phyloP scores from a whole-genome alignment of 108 stramenopile genomes.

The Fragilariopsis cylindrus region DNA sequence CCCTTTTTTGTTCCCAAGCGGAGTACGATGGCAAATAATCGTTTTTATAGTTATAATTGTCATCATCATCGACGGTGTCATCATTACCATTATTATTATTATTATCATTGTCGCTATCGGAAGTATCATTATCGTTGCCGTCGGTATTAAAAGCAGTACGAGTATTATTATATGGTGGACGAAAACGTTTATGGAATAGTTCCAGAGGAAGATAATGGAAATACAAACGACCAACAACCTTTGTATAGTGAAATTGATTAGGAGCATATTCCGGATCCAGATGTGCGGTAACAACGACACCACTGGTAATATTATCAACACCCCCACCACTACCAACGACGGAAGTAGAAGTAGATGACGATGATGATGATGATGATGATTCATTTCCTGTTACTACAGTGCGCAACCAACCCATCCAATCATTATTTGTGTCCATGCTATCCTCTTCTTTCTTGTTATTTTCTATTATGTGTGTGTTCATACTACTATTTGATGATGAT shows the following conservation, averaged over 20 bases:
- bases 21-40: background rate
- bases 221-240: constrained; percentile 25
- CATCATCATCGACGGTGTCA: background rate
- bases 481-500: background rate
- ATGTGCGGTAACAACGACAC: constrained; percentile 18
- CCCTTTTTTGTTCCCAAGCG: background rate
- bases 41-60: background rate
- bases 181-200: background rate
- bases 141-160: background rate
- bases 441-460: background rate
- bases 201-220: constrained; percentile 21
- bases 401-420: constrained; percentile 12
- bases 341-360: too few relatives aligned
- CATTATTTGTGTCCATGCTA: background rate
- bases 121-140: background rate
- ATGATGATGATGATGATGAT: background rate
- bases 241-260: constrained; percentile 27
- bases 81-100: background rate
- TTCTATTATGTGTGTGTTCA: background rate
- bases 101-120: background rate
- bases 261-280: constrained; percentile 23
- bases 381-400: background rate
- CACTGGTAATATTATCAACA: background rate
- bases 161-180: background rate
- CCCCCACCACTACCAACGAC: background rate